A percentile compares a stretch with the other conserved stretches of the same genome.
Evolutionary conservation across 108 stramenopile genomes (phyloP).

Genomic region (Cyclotella choctawhatcheeana): DNA sequence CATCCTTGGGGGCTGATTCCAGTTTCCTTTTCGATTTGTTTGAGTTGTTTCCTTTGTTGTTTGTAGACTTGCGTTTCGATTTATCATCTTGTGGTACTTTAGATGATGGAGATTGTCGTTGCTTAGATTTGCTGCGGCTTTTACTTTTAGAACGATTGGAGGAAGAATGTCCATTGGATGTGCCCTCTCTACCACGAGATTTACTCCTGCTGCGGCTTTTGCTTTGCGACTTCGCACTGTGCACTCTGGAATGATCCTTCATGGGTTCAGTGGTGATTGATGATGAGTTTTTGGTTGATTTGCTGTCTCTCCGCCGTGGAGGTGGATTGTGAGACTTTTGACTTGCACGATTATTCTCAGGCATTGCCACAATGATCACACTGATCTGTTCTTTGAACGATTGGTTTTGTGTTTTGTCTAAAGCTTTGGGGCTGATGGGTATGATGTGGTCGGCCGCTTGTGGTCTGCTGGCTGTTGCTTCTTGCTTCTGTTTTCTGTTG

Average conservation of each 20-base stretch:
- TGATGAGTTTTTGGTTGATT: not conserved
- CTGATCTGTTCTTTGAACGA: too few species aligned
- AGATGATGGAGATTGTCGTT: too few species aligned
- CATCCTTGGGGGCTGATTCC: constrained; percentile 6
- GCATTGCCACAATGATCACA: constrained; percentile 12
- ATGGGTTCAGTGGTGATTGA: constrained; percentile 4
- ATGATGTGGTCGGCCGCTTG: too few species aligned
- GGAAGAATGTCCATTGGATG: not conserved
- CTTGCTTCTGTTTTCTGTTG: too few species aligned
- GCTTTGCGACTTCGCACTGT: not conserved
- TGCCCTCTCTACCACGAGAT: constrained; percentile 18
- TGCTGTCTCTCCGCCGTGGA: constrained; percentile 6
- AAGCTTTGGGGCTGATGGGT: too few species aligned
- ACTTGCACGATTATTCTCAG: constrained; percentile 17
- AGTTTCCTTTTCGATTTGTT: not conserved
- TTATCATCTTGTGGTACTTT: not conserved
- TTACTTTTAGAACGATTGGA: constrained; percentile 7
- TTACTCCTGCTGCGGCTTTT: constrained; percentile 25
- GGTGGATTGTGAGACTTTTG: constrained; percentile 7
- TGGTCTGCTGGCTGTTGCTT: too few species aligned
- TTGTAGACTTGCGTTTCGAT: constrained; percentile 14
- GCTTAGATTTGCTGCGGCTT: constrained; percentile 28
- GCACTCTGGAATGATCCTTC: constrained; percentile 18
- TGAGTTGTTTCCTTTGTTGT: not conserved
- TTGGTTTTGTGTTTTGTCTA: too few species aligned